Evolutionary conservation across 2,329 filamentous ascomycete species (phyloP).

Genomic region (Penicillium thymicola): DNA sequence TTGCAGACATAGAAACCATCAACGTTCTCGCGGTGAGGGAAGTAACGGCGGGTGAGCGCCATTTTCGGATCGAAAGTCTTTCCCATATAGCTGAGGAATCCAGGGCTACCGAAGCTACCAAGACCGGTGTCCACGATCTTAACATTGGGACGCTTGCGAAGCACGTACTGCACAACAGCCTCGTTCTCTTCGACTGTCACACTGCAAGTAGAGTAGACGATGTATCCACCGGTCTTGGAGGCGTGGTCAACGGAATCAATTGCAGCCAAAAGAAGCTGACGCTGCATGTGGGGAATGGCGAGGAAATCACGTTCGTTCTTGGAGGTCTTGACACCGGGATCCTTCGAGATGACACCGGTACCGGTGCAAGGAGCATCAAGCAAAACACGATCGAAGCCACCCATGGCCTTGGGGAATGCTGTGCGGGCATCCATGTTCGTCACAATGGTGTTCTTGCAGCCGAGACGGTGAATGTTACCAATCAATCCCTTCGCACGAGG

Average conservation of each 20-base stretch:
- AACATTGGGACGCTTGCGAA: slow-evolving; percentile 88
- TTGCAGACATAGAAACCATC: slow-evolving; percentile 99
- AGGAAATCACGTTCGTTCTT: slow-evolving; percentile 96
- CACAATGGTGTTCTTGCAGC: slow-evolving; percentile 89
- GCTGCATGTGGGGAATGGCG: slow-evolving; percentile 87
- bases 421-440: slow-evolving; percentile 87
- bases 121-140: slow-evolving; percentile 89
- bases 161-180: slow-evolving; percentile 86
- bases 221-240: slow-evolving; percentile 88
- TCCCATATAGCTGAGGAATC: slow-evolving; percentile 85
- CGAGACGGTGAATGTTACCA: slow-evolving; percentile 93
- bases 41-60: slow-evolving; percentile 79
- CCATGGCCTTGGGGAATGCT: slow-evolving; percentile 90
- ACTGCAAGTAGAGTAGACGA: slow-evolving; percentile 95
- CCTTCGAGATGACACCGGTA: slow-evolving; percentile 96
- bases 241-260: slow-evolving; percentile 93
- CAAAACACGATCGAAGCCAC: slow-evolving; percentile 90
- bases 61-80: slow-evolving; percentile 87
- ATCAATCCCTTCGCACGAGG: slow-evolving; percentile 92
- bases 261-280: slow-evolving; percentile 85
- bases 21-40: slow-evolving; percentile 89
- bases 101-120: slow-evolving; percentile 78
- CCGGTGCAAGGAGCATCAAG: slow-evolving; percentile 95
- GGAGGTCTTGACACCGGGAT: slow-evolving; percentile 95
- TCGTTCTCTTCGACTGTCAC: slow-evolving; percentile 95